Evolutionary conservation across 1,139 yeast species (phyloP).

Genomic region (Lodderomyces metapsilosis): DNA sequence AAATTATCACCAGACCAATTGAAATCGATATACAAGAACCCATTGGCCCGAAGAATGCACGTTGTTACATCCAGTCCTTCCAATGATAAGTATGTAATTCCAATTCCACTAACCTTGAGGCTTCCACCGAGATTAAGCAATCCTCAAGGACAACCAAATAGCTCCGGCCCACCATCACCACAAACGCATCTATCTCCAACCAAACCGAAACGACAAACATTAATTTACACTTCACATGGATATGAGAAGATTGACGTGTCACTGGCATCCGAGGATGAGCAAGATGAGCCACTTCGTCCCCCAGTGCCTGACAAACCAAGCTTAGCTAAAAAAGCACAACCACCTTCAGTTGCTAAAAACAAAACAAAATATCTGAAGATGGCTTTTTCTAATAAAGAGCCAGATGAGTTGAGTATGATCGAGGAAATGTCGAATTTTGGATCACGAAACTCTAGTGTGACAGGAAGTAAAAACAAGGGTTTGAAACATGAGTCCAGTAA

Average conservation of each 20-base stretch:
- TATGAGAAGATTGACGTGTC: conserved; percentile 37
- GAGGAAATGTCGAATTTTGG: conserved; percentile 38
- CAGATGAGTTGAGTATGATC: conserved; percentile 43
- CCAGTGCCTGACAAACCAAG: conserved; percentile 1
- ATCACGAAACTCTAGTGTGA: conserved; percentile 31
- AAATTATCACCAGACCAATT: conserved; percentile 26
- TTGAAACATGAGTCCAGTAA: neutral
- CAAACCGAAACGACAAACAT: conserved; percentile 18
- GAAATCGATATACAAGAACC: conserved; percentile 33
- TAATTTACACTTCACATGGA: conserved; percentile 38
- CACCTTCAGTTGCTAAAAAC: conserved; percentile 23
- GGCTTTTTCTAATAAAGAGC: conserved; percentile 16
- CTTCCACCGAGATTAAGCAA: conserved; percentile 43
- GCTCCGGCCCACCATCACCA: conserved; percentile 18
- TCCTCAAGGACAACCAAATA: neutral
- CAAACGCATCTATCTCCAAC: conserved; percentile 18
- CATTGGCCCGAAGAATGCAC: conserved; percentile 38
- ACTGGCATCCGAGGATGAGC: conserved; percentile 18
- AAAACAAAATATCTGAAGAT: conserved; percentile 21
- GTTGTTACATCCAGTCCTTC: conserved; percentile 22
- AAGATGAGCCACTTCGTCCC: neutral
- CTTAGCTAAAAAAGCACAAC: conserved; percentile 20
- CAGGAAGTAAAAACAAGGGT: conserved; percentile 9
- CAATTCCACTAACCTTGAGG: conserved; percentile 44
- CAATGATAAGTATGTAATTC: conserved; percentile 35